phyloP scores from a whole-genome alignment of 352 stramenopile genomes.

The Phytopythium vexans region DNA sequence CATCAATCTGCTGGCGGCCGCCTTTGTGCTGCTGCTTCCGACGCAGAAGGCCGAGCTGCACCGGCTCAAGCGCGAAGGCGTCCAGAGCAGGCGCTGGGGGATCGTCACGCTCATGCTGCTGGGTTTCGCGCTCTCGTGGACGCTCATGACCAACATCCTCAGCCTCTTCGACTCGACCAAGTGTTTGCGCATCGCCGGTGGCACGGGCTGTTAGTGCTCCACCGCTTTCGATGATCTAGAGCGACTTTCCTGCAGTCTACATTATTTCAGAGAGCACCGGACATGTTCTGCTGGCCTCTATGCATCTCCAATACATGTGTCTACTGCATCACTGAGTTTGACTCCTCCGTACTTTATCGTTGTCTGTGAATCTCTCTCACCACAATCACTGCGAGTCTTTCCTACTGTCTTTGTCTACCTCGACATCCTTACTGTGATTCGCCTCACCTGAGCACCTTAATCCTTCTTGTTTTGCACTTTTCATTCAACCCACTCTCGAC shows the following conservation, averaged over 20 bases:
- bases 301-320: constrained; percentile 6
- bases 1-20: constrained; percentile 41
- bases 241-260: no score
- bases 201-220: constrained; percentile 18
- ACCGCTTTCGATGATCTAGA: not conserved
- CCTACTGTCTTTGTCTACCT: no score
- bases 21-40: constrained; percentile 46
- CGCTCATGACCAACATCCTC: constrained; percentile 49
- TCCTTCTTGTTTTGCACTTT: no score
- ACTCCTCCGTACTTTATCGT: no score
- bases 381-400: no score
- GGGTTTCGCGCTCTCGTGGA: constrained; percentile 38
- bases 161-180: constrained; percentile 36
- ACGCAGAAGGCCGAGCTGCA: constrained; percentile 55
- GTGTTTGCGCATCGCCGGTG: constrained; percentile 37
- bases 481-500: no score
- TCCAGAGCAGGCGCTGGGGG: constrained; percentile 29
- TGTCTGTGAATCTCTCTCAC: no score
- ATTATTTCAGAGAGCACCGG: no score
- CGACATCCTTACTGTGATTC: constrained; percentile 3
- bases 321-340: no score
- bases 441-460: constrained; percentile 2
- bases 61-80: constrained; percentile 32
- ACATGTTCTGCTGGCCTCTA: not conserved
- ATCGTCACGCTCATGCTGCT: constrained; percentile 28